Evolutionary conservation across 78 protist genomes (phyloP), one percentile per base, ranked within the genome.

Genomic region (Dictyostelium capitatum): DNA sequence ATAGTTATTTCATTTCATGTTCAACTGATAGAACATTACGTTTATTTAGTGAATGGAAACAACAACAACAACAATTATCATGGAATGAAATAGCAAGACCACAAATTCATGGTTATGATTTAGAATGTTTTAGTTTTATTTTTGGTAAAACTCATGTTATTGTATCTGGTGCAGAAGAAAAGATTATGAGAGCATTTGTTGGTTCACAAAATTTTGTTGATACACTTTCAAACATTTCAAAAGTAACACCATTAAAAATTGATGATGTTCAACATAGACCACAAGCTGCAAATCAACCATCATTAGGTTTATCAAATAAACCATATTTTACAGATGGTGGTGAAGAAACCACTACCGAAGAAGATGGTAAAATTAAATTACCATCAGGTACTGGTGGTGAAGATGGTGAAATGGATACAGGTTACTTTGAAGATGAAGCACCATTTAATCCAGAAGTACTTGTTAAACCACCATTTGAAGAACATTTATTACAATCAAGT

Each of bases 71-170:
- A 50, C 11, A 37, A 6, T 59, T 74, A 3, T 62, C 80, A 30
- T 92, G 91, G 94, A 47, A 79, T 43, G 96, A 92, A 28, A 79
- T 84, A 30, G 96, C 94, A 8, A 65, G 96, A 65, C 96, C 96
- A 14, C 93, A 80, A 51, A 79, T 92, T 23, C 96, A 92, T 50
- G 96, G 96, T n/a, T 87, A 92, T 28, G 96, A 92, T 75, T 77
- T 92, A 32, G 87, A 77, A 48, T 83, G 94, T 15, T 79, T 92
- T n/a, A 59, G 92, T 4, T 92, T 92, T 83, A 28, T 92, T 54
- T 17, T 59, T 53, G 56, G 62, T 20, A 84, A 75, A 53, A 37
- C 89, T 10, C 96, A 92, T 37, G 80, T 75, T 7, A 28, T 92
- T 1, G 91, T 92, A 9, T 75, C 94, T 4, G 96, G 94, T 50